A percentile compares a stretch with the other conserved stretches of the same genome.
Conservation (phyloP, 805 yeast species). For the Komagataella pastoris region DNA sequence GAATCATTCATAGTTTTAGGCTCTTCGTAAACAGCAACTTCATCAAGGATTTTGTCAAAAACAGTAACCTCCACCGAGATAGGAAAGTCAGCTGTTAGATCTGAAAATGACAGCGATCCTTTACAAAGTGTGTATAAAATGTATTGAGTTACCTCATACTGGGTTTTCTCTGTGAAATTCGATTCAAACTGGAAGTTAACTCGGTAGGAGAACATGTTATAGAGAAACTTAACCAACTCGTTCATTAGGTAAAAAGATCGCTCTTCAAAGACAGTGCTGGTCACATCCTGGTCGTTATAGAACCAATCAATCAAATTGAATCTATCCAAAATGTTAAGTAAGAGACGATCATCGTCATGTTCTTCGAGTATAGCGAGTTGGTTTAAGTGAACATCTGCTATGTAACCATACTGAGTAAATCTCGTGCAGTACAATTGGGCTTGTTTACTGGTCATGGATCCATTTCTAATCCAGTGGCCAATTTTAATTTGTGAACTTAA, state of each 20-base stretch:
- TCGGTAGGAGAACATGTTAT: slow-evolving; percentile 28
- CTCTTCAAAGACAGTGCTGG: slow-evolving; percentile 33
- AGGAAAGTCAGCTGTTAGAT: slow-evolving; percentile 22
- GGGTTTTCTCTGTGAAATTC: slow-evolving; percentile 15
- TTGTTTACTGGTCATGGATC: slow-evolving; percentile 37
- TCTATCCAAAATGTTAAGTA: slow-evolving; percentile 31
- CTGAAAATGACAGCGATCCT: slow-evolving; percentile 42
- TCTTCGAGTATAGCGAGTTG: slow-evolving; percentile 28
- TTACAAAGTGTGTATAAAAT: slow-evolving; percentile 38
- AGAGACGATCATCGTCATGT: slow-evolving; percentile 18
- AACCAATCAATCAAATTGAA: slow-evolving; percentile 48
- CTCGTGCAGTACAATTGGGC: slow-evolving; percentile 32
- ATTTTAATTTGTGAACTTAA: slow-evolving; percentile 45
- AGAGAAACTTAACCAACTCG: slow-evolving; percentile 27
- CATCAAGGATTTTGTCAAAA: slow-evolving; percentile 38
- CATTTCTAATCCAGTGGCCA: slow-evolving; percentile 70
- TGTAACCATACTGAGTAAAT: slow-evolving; percentile 25
- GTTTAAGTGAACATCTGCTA: slow-evolving; percentile 30
- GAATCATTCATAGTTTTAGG: slow-evolving; percentile 57
- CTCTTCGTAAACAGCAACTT: slow-evolving; percentile 45
- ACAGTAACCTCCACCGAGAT: slow-evolving; percentile 21
- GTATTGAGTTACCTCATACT: slow-evolving; percentile 17
- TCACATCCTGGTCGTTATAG: slow-evolving; percentile 17
- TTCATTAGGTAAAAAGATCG: slow-evolving; percentile 27
- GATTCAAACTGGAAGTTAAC: slow-evolving; percentile 11